Conservation (phyloP, 1,139 yeast genomes). For the Lodderomyces beijingensis region DNA sequence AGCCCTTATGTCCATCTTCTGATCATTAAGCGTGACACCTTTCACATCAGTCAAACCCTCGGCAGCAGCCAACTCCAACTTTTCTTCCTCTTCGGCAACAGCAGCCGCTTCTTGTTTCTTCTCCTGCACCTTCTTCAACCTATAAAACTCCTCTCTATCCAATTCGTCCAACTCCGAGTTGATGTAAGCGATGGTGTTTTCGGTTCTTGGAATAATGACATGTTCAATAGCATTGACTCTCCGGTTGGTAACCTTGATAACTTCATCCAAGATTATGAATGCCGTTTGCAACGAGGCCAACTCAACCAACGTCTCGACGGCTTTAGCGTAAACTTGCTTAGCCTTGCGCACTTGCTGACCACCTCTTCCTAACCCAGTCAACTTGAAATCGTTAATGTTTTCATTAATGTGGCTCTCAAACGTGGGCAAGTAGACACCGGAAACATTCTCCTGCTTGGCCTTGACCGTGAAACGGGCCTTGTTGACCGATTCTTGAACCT, state of each 20-base stretch:
- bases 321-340: conserved; percentile 85
- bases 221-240: conserved; percentile 99
- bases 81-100: conserved; percentile 53
- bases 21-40: conserved; percentile 19
- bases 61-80: conserved; percentile 17
- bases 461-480: conserved; percentile 85
- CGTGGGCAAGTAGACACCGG: conserved; percentile 92
- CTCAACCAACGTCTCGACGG: conserved; percentile 93
- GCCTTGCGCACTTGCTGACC: conserved; percentile 98
- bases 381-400: conserved; percentile 83
- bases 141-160: conserved; percentile 96
- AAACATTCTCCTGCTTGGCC: conserved; percentile 93
- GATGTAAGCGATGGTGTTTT: conserved; percentile 88
- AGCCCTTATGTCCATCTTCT: conserved; percentile 21
- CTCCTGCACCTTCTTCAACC: conserved; percentile 94
- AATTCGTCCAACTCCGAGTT: conserved; percentile 95
- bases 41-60: conserved; percentile 17
- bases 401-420: conserved; percentile 83
- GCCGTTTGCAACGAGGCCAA: conserved; percentile 95
- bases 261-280: conserved; percentile 93
- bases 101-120: conserved; percentile 84
- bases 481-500: conserved; percentile 90
- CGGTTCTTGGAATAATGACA: conserved; percentile 95
- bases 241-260: conserved; percentile 94
- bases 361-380: conserved; percentile 97